Evolutionary conservation across 495 filamentous ascomycete genomes (phyloP), one percentile per base, ranked within the genome.

Genomic region (Hypoxylon perforatum): DNA sequence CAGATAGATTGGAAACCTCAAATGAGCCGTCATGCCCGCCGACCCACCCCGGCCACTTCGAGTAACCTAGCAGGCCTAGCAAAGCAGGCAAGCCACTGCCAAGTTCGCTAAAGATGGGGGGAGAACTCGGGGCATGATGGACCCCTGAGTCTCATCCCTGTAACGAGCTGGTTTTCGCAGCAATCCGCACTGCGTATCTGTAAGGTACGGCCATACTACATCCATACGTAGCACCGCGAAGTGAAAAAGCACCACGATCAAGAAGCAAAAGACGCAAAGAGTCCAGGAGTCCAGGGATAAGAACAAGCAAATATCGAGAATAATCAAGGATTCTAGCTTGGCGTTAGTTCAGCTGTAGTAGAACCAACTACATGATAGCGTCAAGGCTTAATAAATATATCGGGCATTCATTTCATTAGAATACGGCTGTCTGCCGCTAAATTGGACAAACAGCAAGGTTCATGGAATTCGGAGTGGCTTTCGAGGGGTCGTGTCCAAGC

Each of bases 121-220:
- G 17, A 46, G 44, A 41, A 52, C n/a, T n/a, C n/a, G n/a, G n/a
- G n/a, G n/a, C n/a, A n/a, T n/a, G n/a, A n/a, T n/a, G n/a, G 61
- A 69, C 61, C 66, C 66, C 66, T 69, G 66, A 61, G 17, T 53
- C 55, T 45, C 21, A 30, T 60, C 65, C 65, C 60, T 69, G 65
- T 60, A 47, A 45, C 28, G 62, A 35, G 30, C 41, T 67, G 48
- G n/a, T n/a, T 57, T 36, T 42, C 41, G 51, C 58, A 57, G 46
- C 44, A 38, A 25, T 45, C 41, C 58, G 33, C 57, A 67, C 48
- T 56, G 52, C 36, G 50, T 65, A 38, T 25, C 50, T 57, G 65
- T 63, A 68, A 68, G 53, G 65, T 63, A 68, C 65, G n/a, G 57
- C 19, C 30, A 18, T 48, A 56, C 18, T 50, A 52, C 63, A 47